phyloP scores from a whole-genome alignment of 2,329 filamentous ascomycete species.

The Cladosporium phlei region DNA sequence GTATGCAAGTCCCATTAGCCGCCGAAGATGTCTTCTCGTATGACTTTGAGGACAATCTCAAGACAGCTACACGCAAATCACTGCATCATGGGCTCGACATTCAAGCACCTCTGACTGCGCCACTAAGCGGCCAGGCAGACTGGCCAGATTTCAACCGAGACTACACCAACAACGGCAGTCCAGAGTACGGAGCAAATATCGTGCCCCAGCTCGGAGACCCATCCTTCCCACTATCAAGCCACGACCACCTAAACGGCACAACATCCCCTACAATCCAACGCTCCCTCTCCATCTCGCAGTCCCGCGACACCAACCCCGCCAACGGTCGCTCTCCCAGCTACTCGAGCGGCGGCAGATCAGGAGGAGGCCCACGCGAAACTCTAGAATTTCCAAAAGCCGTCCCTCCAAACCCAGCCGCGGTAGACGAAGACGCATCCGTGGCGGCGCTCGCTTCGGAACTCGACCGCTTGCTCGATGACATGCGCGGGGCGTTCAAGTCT shows the following conservation, averaged over 20 bases:
- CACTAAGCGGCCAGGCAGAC: slow-evolving; percentile 13
- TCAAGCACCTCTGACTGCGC: background rate
- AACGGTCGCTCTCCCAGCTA: slow-evolving; percentile 16
- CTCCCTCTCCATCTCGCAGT: slow-evolving; percentile 13
- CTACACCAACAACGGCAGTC: slow-evolving; percentile 17
- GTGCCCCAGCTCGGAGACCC: slow-evolving; percentile 16
- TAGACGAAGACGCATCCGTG: slow-evolving; percentile 29
- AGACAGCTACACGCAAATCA: slow-evolving; percentile 7
- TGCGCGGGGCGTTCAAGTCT: slow-evolving; percentile 16
- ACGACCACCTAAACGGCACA: slow-evolving; percentile 16
- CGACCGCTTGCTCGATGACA: slow-evolving; percentile 26
- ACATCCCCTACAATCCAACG: slow-evolving; percentile 13
- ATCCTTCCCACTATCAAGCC: slow-evolving; percentile 15
- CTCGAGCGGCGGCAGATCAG: too few relatives aligned
- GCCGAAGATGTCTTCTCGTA: slow-evolving; percentile 21
- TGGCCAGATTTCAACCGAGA: slow-evolving; percentile 19
- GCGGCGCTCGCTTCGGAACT: slow-evolving; percentile 28
- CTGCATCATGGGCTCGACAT: background rate
- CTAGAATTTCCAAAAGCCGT: slow-evolving; percentile 27
- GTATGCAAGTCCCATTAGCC: slow-evolving; percentile 17
- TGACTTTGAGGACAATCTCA: slow-evolving; percentile 17
- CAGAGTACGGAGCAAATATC: slow-evolving; percentile 8
- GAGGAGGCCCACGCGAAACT: slow-evolving; percentile 14
- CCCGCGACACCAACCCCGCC: slow-evolving; percentile 8
- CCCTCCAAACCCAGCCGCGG: slow-evolving; percentile 27